Evolutionary conservation across 2,329 filamentous ascomycete species (phyloP).

Genomic region (Westerdykella sp.): DNA sequence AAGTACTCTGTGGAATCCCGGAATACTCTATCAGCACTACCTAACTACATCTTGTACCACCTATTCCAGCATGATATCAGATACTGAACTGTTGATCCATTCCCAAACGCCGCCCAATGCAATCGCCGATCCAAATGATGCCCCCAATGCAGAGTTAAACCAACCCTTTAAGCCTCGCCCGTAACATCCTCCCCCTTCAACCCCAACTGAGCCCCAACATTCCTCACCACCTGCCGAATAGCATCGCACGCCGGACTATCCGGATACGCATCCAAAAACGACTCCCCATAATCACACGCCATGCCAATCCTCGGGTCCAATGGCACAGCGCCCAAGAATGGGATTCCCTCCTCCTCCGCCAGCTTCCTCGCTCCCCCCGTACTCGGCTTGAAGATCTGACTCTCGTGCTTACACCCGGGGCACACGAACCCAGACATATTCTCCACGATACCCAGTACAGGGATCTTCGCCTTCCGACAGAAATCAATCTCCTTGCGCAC

Average conservation of each 20-base stretch:
- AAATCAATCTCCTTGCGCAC: slow-evolving; percentile 98
- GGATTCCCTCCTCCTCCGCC: slow-evolving; percentile 79
- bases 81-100: background rate
- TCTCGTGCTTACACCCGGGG: slow-evolving; percentile 74
- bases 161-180: background rate
- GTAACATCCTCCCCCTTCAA: slow-evolving; percentile 21
- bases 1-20: no score
- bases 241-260: slow-evolving; percentile 86
- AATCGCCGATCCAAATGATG: background rate
- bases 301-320: slow-evolving; percentile 91
- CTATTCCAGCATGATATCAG: no score
- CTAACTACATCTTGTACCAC: no score
- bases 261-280: slow-evolving; percentile 88
- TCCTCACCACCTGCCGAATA: slow-evolving; percentile 71
- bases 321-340: slow-evolving; percentile 83
- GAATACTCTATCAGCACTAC: no score
- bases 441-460: slow-evolving; percentile 82
- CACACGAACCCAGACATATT: slow-evolving; percentile 99
- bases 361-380: slow-evolving; percentile 79
- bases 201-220: slow-evolving; percentile 50
- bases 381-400: slow-evolving; percentile 82
- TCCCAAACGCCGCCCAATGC: slow-evolving; percentile 1
- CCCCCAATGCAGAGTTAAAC: background rate
- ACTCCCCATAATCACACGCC: slow-evolving; percentile 96
- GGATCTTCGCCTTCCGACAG: slow-evolving; percentile 88